phyloP scores from a whole-genome alignment of 192 early-diverging fungal species.

The Bifiguratus adelaidae region DNA sequence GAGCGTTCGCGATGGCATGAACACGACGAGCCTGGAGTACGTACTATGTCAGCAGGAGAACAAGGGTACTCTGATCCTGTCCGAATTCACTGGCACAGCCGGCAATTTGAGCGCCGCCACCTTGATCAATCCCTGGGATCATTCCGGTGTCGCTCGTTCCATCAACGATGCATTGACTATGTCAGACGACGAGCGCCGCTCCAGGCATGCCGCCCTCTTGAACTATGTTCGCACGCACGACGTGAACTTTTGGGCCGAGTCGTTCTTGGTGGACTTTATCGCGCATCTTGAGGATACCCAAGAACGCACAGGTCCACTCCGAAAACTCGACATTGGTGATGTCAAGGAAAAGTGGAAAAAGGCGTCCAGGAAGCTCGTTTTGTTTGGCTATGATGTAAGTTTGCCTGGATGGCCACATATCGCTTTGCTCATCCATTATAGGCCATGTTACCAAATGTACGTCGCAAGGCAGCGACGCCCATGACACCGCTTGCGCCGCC shows the following conservation, averaged over 20 bases:
- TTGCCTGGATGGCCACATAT: not conserved
- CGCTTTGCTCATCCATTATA: not conserved
- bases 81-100: constrained; percentile 96
- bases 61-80: constrained; percentile 75
- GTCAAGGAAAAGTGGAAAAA: not conserved
- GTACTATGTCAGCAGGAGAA: constrained; percentile 84
- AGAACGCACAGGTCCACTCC: constrained; percentile 66
- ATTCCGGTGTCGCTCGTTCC: constrained; percentile 6
- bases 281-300: too few species aligned
- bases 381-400: constrained; percentile 25
- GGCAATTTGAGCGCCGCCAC: constrained; percentile 76
- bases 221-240: too few species aligned
- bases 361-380: not conserved
- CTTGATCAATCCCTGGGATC: constrained; percentile 97
- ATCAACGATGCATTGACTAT: not conserved
- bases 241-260: too few species aligned
- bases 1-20: constrained; percentile 93
- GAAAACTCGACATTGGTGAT: constrained; percentile 31
- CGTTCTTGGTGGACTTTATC: too few species aligned
- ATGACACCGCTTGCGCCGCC: constrained; percentile 47
- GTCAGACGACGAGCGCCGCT: constrained; percentile 64
- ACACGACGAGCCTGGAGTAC: constrained; percentile 90
- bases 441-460: constrained; percentile 13
- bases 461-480: constrained; percentile 28
- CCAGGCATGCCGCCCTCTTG: constrained; percentile 80